A percentile compares a stretch with the other conserved stretches of the same genome.
Conservation (phyloP, 176 grass and related monocot genomes). For the Avena sativa region DNA sequence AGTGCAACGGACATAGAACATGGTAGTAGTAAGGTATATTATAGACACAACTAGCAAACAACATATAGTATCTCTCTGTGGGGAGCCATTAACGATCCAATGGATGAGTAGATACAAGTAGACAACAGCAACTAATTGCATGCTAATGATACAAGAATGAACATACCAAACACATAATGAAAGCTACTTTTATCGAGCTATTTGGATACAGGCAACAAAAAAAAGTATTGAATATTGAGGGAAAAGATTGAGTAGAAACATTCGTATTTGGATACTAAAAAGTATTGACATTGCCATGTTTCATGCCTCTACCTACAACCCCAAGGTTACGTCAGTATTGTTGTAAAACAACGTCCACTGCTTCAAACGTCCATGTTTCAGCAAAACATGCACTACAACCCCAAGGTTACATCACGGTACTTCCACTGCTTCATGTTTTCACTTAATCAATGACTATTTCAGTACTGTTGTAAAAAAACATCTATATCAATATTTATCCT, state of each 20-base stretch:
- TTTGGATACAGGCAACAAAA: neutral
- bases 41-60: neutral
- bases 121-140: neutral
- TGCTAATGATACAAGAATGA: neutral
- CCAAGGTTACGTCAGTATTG: constrained; percentile 51
- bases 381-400: constrained; percentile 42
- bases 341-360: no score
- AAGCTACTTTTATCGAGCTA: neutral
- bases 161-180: neutral
- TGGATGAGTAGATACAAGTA: neutral
- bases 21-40: neutral
- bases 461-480: neutral
- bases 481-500: neutral
- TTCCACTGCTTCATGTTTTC: constrained; percentile 49
- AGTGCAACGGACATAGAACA: neutral
- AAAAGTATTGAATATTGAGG: neutral
- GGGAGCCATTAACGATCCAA: neutral
- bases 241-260: neutral
- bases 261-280: neutral
- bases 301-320: constrained; percentile 77
- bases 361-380: no score
- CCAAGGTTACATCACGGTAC: constrained; percentile 51
- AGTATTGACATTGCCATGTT: constrained; percentile 57
- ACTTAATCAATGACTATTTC: neutral
- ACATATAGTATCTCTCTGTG: neutral